Conservation (phyloP, 495 filamentous ascomycete genomes). For the Annulohypoxylon maeteangense region DNA sequence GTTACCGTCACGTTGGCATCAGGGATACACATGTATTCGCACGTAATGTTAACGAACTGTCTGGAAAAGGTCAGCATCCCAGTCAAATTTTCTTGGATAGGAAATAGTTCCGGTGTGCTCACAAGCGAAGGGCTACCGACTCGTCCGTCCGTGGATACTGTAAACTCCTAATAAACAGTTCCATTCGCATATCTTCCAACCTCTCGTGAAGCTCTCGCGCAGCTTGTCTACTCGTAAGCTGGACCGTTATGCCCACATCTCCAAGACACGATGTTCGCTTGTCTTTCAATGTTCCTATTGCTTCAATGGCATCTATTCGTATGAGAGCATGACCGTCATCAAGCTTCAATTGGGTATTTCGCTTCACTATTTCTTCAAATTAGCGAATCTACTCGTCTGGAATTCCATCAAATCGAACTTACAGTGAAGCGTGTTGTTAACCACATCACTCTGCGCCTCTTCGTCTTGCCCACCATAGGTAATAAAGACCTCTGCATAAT, state of each 20-base stretch:
- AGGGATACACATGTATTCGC: constrained; percentile 2
- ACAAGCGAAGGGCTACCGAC: constrained; percentile 1
- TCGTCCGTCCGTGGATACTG: constrained; percentile 3
- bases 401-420: not conserved
- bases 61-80: not conserved
- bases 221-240: constrained; percentile 8
- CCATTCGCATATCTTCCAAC: constrained; percentile 10
- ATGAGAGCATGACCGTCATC: not conserved
- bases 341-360: not conserved
- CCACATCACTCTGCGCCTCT: not conserved
- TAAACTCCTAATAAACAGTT: not conserved
- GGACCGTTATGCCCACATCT: not conserved
- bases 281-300: not conserved
- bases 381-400: not conserved
- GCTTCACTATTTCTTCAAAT: constrained; percentile 1
- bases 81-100: not conserved
- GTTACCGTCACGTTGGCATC: constrained; percentile 1
- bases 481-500: constrained; percentile 5
- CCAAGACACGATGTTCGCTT: not conserved
- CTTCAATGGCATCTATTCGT: not conserved
- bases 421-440: not conserved
- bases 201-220: not conserved
- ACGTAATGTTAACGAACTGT: not conserved
- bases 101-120: not conserved
- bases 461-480: constrained; percentile 4